A percentile compares a stretch with the other conserved stretches of the same genome.
phyloP scores from a whole-genome alignment of 1,284 basidiomycete genomes.

The Puccinia novopanici region DNA sequence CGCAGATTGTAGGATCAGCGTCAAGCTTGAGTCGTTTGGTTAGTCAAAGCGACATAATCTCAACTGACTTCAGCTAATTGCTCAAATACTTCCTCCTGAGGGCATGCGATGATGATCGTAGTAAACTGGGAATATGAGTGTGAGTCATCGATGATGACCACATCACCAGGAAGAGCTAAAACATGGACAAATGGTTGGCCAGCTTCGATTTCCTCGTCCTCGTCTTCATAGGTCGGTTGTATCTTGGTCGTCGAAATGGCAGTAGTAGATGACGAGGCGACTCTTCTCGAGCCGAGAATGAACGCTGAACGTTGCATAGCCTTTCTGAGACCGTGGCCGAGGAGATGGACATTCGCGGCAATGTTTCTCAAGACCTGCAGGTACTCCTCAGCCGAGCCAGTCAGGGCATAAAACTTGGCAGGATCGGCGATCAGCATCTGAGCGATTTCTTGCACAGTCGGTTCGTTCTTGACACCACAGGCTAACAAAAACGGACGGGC shows the following conservation, averaged over 20 bases:
- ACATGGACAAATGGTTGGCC: slow-evolving; percentile 56
- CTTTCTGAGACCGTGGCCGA: slow-evolving; percentile 66
- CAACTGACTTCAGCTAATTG: slow-evolving; percentile 52
- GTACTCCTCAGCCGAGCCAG: slow-evolving; percentile 59
- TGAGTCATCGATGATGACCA: slow-evolving; percentile 59
- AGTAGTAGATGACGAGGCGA: slow-evolving; percentile 56
- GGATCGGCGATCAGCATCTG: slow-evolving; percentile 58
- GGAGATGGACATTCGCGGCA: slow-evolving; percentile 70
- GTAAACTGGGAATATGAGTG: slow-evolving; percentile 59
- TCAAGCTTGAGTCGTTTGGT: neutral
- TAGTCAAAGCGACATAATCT: neutral
- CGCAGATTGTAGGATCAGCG: neutral
- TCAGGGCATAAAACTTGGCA: slow-evolving; percentile 57
- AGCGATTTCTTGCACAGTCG: slow-evolving; percentile 74
- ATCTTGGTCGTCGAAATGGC: neutral
- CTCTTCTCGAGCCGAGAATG: slow-evolving; percentile 71
- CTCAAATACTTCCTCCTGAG: slow-evolving; percentile 58
- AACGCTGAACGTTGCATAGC: slow-evolving; percentile 73
- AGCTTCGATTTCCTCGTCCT: slow-evolving; percentile 56
- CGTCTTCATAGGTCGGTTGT: slow-evolving; percentile 57
- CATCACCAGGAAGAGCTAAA: slow-evolving; percentile 56
- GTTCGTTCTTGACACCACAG: slow-evolving; percentile 84
- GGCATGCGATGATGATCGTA: slow-evolving; percentile 57
- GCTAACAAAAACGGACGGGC: slow-evolving; percentile 83
- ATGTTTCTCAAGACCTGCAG: slow-evolving; percentile 69